Evolutionary conservation across 192 early-diverging fungal genomes (phyloP), one percentile per base, ranked within the genome.

Genomic region (Coemansia sp.): DNA sequence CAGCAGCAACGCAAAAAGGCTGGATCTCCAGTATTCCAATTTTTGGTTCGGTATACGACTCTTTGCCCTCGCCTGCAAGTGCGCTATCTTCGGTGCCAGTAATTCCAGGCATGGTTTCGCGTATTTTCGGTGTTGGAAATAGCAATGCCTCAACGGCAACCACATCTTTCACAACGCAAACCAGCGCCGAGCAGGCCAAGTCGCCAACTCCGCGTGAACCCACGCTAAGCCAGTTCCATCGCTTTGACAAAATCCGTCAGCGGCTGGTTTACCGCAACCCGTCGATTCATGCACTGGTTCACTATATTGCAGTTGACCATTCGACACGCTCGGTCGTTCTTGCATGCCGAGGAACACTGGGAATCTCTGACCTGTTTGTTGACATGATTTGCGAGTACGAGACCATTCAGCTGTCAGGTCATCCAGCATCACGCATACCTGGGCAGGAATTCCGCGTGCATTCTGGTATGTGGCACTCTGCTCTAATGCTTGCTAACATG

Each of bases 291-390:
- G 84, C 87, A 3, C 78, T 91, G 0, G 87, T 88, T 6, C 87
- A 89, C 61, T 93, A 89, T 66, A 83, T 96, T 39, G 85, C 87
- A 24, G 84, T 91, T 11, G 94, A 96, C 64, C 94, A 95, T 55
- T 71, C 80, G 2, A 81, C 88, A 1, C 69, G 86, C 47, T 69
- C 88, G 11, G 78, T 96, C 2, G 87, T 96, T 0, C 60, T 96
- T 17, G 88, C 91, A 4, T 88, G 92, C 61, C 86, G 94, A 2
- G 94, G 94, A 14, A 96, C 94, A 0, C 76, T 93, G 13, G 90
- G 90, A 0, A 79, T 94, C 37, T 87, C 86, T 0, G 94, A 96
- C 59, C 66, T 94, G n/a, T 71, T 96, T 25, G 88, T 92, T 14
- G 94, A 96, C 70, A 81, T 96, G 55, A 86, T 87, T 39, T 90